A percentile compares a stretch with the other conserved stretches of the same genome.
Evolutionary conservation across 2,329 filamentous ascomycete species (phyloP).

Genomic region (Achaetomium macrosporum): DNA sequence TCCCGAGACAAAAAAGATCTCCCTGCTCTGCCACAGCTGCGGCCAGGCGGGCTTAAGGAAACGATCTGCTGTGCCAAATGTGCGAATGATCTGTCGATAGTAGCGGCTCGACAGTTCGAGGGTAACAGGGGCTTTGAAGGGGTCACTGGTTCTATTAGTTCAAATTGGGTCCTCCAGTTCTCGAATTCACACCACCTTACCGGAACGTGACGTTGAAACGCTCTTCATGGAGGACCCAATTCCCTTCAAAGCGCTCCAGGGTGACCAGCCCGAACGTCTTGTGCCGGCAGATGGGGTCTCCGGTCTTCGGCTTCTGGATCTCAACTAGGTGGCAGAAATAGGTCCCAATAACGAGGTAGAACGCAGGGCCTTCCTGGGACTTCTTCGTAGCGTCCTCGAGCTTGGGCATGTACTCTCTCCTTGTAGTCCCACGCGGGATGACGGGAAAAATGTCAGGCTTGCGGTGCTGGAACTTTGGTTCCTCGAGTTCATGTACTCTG

Average conservation of each 20-base stretch:
- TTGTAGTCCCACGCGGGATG: conserved; percentile 41
- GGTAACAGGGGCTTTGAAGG: conserved; percentile 27
- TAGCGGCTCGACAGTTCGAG: conserved; percentile 48
- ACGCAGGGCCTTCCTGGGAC: conserved; percentile 44
- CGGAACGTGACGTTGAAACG: conserved; percentile 51
- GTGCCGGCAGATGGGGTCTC: conserved; percentile 44
- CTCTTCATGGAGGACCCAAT: conserved; percentile 47
- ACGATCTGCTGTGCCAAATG: conserved; percentile 48
- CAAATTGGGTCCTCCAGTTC: not conserved
- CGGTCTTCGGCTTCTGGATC: conserved; percentile 39
- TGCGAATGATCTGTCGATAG: conserved; percentile 49
- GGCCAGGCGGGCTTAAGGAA: conserved; percentile 55
- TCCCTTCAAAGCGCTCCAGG: conserved; percentile 46
- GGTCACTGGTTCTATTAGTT: conserved; percentile 24
- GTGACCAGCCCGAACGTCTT: conserved; percentile 48
- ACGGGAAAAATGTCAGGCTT: conserved; percentile 47
- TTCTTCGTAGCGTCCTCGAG: conserved; percentile 41
- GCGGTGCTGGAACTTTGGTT: conserved; percentile 33
- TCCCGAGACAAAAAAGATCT: conserved; percentile 48
- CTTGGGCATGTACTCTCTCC: conserved; percentile 32
- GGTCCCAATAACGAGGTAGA: conserved; percentile 49
- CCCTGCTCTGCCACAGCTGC: conserved; percentile 46
- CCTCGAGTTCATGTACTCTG: conserved; percentile 40
- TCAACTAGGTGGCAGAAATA: conserved; percentile 49
- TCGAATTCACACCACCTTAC: conserved; percentile 30